phyloP scores from a whole-genome alignment of 1,139 yeast genomes.

The Kurtzmaniella quercitrusa region DNA sequence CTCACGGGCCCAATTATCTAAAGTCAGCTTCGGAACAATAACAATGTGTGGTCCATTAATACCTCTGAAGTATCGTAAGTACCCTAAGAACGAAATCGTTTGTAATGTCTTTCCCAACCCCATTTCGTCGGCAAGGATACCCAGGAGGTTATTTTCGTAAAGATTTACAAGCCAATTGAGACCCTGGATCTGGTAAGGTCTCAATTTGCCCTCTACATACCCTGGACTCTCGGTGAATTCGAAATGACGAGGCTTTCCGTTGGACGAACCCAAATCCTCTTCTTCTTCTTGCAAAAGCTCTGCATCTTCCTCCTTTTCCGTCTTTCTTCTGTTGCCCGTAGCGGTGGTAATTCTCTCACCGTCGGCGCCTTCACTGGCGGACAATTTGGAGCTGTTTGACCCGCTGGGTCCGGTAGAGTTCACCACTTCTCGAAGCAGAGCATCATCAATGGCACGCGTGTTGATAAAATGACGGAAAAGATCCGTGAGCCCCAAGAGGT shows the following conservation, averaged over 20 bases:
- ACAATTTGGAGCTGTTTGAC: neutral
- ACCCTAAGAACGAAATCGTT: conserved; percentile 68
- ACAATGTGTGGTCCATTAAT: conserved; percentile 90
- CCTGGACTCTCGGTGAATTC: conserved; percentile 73
- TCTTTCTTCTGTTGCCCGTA: conserved; percentile 47
- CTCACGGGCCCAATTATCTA: conserved; percentile 95
- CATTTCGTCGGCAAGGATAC: conserved; percentile 49
- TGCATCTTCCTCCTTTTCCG: conserved; percentile 91
- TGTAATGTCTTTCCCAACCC: conserved; percentile 48
- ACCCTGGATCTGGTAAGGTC: conserved; percentile 69
- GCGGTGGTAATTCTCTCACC: conserved; percentile 16
- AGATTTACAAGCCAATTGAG: conserved; percentile 44
- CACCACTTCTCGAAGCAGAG: conserved; percentile 54
- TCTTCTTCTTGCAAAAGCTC: conserved; percentile 80
- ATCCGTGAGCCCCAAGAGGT: conserved; percentile 77
- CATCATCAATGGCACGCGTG: conserved; percentile 71
- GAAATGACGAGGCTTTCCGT: conserved; percentile 1
- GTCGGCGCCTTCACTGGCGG: conserved; percentile 5
- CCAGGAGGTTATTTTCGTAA: conserved; percentile 41
- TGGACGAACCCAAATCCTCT: conserved; percentile 31
- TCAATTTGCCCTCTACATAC: conserved; percentile 59
- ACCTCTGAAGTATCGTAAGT: conserved; percentile 69
- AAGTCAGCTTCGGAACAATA: conserved; percentile 90
- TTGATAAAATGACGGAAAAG: conserved; percentile 87
- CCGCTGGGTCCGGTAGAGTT: conserved; percentile 17